Percentiles rank a stretch among this genome's conserved stretches.
Evolutionary conservation across 2,329 filamentous ascomycete species (phyloP).

Genomic region (Blastomyces percursus): DNA sequence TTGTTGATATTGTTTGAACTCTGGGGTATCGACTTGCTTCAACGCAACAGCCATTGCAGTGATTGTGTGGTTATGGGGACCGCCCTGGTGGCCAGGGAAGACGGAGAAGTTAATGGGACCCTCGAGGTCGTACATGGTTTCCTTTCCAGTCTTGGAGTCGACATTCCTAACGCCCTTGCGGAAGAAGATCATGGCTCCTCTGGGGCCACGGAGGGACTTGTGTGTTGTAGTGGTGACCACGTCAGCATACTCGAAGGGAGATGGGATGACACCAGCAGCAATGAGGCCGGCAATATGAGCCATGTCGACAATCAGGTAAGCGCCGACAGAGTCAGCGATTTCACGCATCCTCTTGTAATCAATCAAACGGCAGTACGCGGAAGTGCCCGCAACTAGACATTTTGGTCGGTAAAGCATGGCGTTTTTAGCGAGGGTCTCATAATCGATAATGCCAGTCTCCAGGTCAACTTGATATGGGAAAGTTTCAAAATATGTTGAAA

Average conservation of each 20-base stretch:
- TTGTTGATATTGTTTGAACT: slow-evolving; percentile 88
- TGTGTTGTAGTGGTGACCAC: slow-evolving; percentile 97
- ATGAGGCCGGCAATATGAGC: slow-evolving; percentile 94
- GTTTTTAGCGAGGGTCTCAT: slow-evolving; percentile 77
- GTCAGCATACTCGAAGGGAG: slow-evolving; percentile 80
- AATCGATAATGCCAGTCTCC: slow-evolving; percentile 87
- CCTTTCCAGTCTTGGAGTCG: slow-evolving; percentile 74
- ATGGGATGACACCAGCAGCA: slow-evolving; percentile 80
- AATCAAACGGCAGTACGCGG: slow-evolving; percentile 89
- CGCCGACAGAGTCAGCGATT: slow-evolving; percentile 81
- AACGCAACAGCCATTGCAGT: slow-evolving; percentile 88
- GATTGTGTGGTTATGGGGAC: slow-evolving; percentile 98
- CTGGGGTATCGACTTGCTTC: slow-evolving; percentile 78
- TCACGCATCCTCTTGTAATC: slow-evolving; percentile 89
- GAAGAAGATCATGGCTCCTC: slow-evolving; percentile 98
- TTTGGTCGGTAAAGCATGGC: slow-evolving; percentile 88
- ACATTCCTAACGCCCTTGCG: slow-evolving; percentile 77
- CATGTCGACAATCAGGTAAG: slow-evolving; percentile 92
- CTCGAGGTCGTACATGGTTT: slow-evolving; percentile 83
- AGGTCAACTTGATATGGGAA: slow-evolving; percentile 88
- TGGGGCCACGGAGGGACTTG: slow-evolving; percentile 89
- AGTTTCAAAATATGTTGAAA: slow-evolving; percentile 98
- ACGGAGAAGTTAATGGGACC: slow-evolving; percentile 90
- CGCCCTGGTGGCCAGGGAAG: slow-evolving; percentile 96
- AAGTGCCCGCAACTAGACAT: slow-evolving; percentile 88